Evolutionary conservation across 805 yeast genomes (phyloP).

Genomic region (Yueomyces sp.): DNA sequence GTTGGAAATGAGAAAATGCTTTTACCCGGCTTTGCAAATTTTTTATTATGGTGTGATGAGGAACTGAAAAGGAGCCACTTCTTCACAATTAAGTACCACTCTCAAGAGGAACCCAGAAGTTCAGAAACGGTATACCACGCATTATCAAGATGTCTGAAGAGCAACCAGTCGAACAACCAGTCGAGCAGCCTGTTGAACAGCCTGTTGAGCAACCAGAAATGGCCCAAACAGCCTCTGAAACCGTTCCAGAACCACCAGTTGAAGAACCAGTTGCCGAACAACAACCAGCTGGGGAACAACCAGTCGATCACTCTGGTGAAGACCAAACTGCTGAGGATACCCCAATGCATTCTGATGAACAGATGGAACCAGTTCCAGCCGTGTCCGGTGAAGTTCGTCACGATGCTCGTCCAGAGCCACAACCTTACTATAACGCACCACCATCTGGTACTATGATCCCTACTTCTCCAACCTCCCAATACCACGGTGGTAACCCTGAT

Average conservation of each 20-base stretch:
- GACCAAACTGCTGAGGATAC: background rate
- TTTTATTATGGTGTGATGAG: too few species aligned
- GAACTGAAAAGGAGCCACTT: too few species aligned
- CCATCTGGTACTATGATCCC: background rate
- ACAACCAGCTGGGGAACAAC: background rate
- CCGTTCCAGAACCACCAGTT: background rate
- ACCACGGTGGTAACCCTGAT: constrained; percentile 10
- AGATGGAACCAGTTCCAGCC: background rate
- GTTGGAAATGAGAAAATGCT: too few species aligned
- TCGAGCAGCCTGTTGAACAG: background rate
- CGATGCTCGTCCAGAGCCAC: background rate
- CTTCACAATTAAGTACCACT: too few species aligned
- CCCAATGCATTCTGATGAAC: background rate
- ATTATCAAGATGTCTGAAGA: background rate
- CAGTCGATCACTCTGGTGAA: background rate
- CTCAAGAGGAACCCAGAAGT: too few species aligned
- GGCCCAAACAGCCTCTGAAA: background rate
- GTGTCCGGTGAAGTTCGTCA: background rate
- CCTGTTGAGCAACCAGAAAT: background rate
- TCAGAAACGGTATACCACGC: too few species aligned
- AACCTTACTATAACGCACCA: constrained; percentile 1
- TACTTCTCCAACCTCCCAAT: background rate
- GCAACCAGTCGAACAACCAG: background rate
- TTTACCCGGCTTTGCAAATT: too few species aligned
- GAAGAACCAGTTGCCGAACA: background rate